Base-by-base conservation (phyloP, 1,139 yeast species). In the Kluyveromyces sp. region DNA sequence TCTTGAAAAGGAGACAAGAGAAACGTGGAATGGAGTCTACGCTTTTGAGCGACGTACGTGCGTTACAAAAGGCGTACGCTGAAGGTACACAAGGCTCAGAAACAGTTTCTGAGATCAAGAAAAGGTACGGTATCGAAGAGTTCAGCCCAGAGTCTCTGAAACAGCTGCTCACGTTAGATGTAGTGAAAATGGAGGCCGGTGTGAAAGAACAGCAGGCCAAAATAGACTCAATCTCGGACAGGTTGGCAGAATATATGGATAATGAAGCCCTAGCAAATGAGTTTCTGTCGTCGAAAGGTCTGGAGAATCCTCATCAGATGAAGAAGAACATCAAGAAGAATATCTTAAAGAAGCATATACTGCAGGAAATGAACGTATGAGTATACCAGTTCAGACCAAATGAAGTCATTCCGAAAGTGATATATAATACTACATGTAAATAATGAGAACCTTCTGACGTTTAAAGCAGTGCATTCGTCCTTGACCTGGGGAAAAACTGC, bases 71-170 rank as follows among this genome's bases (percentile, higher is more conserved):
- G 34, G 46, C 66, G 47, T 45, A 58, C 60, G 37, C 53, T 4
- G 46, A 48, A 29, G 56, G 56, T n/a, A 58, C 58, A 25, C 58
- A 63, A 42, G 55, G 70, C 19, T 32, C 38, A 4, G 59, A 59
- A 26, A 75, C 77, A 50, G 69, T 80, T 48, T 61, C 69, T 40
- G 65, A 68, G 42, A 72, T 82, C 50, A 70, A 67, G 55, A 56
- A 63, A 39, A 68, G 71, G 51, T 78, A 83, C 58, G 75, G 75
- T 37, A 75, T 83, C 44, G 65, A 69, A 39, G 68, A 78, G 45
- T 81, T 87, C 80, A 85, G 88, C 30, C 75, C 70, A 53, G 70
- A 55, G 33, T 53, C 58, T 2, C 46, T 54, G 62, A 70, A 50
- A 59, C 66, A 39, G 51, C 58, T 58, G 42, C 52, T 73, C 33